Conservation (phyloP, 208 protist species). For the Trypanosoma rangeli region DNA sequence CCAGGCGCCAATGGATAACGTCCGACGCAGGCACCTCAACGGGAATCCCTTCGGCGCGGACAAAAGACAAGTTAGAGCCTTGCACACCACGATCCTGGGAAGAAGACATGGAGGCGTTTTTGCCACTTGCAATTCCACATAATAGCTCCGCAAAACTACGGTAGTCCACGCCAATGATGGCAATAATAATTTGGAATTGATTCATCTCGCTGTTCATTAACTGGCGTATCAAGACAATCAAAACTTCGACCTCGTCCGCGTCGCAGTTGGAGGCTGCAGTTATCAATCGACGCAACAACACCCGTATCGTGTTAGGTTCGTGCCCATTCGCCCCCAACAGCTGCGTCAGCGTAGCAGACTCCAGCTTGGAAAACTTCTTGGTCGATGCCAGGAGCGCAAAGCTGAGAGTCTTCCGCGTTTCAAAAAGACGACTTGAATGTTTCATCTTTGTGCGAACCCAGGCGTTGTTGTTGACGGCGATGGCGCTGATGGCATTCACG, state of each 20-base stretch:
- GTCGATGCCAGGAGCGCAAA: constrained; percentile 59
- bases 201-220: constrained; percentile 42
- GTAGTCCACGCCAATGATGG: constrained; percentile 41
- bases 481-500: constrained; percentile 73
- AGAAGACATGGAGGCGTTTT: not conserved
- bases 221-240: constrained; percentile 55
- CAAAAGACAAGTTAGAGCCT: constrained; percentile 3
- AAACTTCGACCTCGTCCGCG: constrained; percentile 69
- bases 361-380: constrained; percentile 39
- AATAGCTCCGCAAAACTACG: constrained; percentile 49
- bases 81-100: not conserved
- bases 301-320: constrained; percentile 49
- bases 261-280: constrained; percentile 46
- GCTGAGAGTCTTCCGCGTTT: constrained; percentile 69
- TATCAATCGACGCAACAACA: constrained; percentile 58
- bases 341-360: constrained; percentile 48
- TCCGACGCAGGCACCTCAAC: constrained; percentile 37
- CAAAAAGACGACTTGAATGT: constrained; percentile 72
- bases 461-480: constrained; percentile 87
- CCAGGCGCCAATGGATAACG: constrained; percentile 55
- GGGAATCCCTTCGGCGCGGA: constrained; percentile 18
- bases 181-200: constrained; percentile 41
- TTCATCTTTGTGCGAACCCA: constrained; percentile 88
- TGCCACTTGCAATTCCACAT: constrained; percentile 19
- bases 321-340: constrained; percentile 70